Evolutionary conservation across 2,329 filamentous ascomycete genomes (phyloP).

Genomic region (Monilinia aucupariae): DNA sequence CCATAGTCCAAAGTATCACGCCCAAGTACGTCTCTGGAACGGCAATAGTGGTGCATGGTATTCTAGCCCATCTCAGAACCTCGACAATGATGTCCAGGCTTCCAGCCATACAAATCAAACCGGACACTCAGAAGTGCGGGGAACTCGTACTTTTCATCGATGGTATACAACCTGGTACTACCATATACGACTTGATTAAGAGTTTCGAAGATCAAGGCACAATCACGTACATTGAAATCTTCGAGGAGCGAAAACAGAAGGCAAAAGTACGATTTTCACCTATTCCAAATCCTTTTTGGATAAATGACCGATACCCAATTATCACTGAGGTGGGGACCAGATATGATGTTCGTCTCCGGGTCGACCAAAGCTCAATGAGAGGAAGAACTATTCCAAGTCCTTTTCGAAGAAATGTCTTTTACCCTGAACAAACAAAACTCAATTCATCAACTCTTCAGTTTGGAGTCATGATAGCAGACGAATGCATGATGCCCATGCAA

Average conservation of each 20-base stretch:
- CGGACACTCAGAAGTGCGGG: neutral
- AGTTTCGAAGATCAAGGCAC: conserved; percentile 1
- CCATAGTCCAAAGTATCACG: neutral
- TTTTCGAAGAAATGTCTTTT: conserved; percentile 28
- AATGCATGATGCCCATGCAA: conserved; percentile 46
- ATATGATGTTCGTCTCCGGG: neutral
- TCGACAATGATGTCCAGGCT: neutral
- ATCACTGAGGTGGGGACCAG: neutral
- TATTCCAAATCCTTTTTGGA: conserved; percentile 51
- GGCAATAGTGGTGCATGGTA: no score
- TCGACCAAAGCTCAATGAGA: neutral
- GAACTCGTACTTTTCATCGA: neutral
- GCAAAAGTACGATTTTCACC: conserved; percentile 54
- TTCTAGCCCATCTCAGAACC: neutral
- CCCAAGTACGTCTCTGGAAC: neutral
- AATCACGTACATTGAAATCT: conserved; percentile 52
- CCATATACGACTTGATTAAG: neutral
- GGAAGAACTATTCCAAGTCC: conserved; percentile 21
- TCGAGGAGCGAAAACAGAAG: conserved; percentile 38
- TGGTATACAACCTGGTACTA: conserved; percentile 2
- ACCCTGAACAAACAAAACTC: conserved; percentile 39
- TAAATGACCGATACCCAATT: neutral
- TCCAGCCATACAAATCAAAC: conserved; percentile 3
- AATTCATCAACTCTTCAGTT: conserved; percentile 50
- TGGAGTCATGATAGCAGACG: conserved; percentile 50